Percentiles rank a stretch among this genome's conserved stretches.
These are phyloP conservation scores for Claviceps monticola DNA, from an alignment of 2,329 filamentous ascomycete genomes.

Conservation along the genomic window DNA sequence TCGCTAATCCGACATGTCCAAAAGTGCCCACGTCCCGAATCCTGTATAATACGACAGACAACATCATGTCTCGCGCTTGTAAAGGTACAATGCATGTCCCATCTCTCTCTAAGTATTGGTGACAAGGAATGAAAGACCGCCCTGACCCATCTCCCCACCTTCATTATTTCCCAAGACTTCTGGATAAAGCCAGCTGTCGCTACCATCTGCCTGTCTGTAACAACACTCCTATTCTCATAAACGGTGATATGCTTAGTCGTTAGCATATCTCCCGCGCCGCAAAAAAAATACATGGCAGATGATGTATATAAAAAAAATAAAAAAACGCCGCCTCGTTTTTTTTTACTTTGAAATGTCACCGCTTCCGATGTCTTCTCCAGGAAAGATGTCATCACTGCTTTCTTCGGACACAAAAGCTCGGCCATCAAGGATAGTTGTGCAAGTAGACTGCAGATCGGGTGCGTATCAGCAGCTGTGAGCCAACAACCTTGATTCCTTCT, in stretches of 20 bases:
- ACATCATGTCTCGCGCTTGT: conserved; percentile 7
- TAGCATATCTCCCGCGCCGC: conserved; percentile 3
- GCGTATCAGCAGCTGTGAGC: not conserved
- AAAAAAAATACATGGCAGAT: conserved; percentile 2
- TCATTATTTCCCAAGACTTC: conserved; percentile 3
- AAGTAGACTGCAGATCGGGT: not conserved
- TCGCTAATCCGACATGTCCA: conserved; percentile 10
- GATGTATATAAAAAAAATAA: not conserved
- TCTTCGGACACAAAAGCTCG: not conserved
- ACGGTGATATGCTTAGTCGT: conserved; percentile 3
- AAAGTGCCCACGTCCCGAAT: conserved; percentile 2
- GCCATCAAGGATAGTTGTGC: not conserved
- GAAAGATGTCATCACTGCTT: not conserved
- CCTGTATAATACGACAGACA: conserved; percentile 4
- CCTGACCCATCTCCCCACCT: not conserved
- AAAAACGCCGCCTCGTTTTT: conserved; percentile 6
- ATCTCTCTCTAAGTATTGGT: conserved; percentile 7
- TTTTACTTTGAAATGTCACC: not conserved
- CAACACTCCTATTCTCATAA: conserved; percentile 5
- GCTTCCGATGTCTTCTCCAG: conserved; percentile 2
- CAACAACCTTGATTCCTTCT: not conserved
- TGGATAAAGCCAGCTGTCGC: not conserved
- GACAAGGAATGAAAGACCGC: conserved; percentile 1
- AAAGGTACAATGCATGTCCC: conserved; percentile 9
- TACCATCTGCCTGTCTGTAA: not conserved